Conservation (phyloP, 1,284 basidiomycete genomes). For the Trametes polyzona region DNA sequence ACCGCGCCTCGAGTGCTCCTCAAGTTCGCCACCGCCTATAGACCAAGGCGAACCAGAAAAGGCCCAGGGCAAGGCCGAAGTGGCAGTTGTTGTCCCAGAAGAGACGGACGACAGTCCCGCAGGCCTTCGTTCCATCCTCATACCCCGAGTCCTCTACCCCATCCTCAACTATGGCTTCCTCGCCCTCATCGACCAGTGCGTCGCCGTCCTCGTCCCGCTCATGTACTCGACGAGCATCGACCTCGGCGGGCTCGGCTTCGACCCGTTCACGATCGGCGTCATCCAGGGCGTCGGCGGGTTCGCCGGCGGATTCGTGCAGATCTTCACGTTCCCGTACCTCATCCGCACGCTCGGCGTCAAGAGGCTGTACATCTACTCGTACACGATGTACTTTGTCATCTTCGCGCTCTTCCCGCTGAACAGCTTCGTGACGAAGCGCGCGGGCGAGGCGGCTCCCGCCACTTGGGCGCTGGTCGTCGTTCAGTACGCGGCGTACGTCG, state of each 20-base stretch:
- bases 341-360: constrained; percentile 57
- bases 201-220: constrained; percentile 56
- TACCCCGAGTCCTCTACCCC: constrained; percentile 54
- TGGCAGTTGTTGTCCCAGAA: not conserved
- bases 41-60: not conserved
- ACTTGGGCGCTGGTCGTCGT: constrained; percentile 22
- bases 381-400: constrained; percentile 51
- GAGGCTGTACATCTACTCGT: constrained; percentile 48
- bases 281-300: constrained; percentile 58
- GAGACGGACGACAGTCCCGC: not conserved
- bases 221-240: constrained; percentile 64
- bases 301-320: constrained; percentile 58
- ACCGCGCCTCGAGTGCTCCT: not conserved
- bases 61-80: not conserved
- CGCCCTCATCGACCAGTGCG: constrained; percentile 62
- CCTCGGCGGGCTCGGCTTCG: constrained; percentile 63
- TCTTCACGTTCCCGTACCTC: constrained; percentile 57
- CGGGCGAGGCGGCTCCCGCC: constrained; percentile 10
- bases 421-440: constrained; percentile 35
- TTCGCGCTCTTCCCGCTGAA: constrained; percentile 55
- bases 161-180: constrained; percentile 65
- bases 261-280: constrained; percentile 59
- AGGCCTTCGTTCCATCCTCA: constrained; percentile 30
- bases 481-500: constrained; percentile 18
- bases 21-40: not conserved